Base-by-base conservation (phyloP, 176 grass and related monocot species). In the Ananas comosus region DNA sequence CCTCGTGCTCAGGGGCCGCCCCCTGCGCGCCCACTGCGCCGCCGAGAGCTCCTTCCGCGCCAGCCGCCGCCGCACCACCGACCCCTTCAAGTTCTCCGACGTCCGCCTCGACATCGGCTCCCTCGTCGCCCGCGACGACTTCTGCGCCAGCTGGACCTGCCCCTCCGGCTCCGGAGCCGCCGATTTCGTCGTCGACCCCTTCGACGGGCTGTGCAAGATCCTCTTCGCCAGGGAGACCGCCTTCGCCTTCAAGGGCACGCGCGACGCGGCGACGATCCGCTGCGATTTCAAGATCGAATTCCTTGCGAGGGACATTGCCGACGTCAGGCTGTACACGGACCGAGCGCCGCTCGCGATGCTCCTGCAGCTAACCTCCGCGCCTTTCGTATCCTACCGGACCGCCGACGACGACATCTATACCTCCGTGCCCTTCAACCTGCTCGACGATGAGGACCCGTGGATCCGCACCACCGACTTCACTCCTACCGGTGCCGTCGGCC, bases 361-460 rank as follows among this genome's bases (percentile, higher is more conserved):
- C 9, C 50, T 96, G 24, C 85, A 79, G 19, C 53, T 89, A 5
- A 10, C 13, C 28, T 72, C 83, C 0, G 23, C 77, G 5, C 88
- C 88, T 9, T 49, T 28, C 18, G 48, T 87, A 2, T 83, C 71
- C 56, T 92, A 96, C 72, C 83, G 86, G 49, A 96, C 86, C n/a
- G 88, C 88, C 0, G 88, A 92, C 21, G 92, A 92, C 72, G 92
- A 89, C 78, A 91, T 91, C 70, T 56, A 85, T 50, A 79, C 53
- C 12, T 68, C 92, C 1, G 78, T 89, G 67, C 83, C 92, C 0
- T 77, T 79, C 56, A 81, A 87, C 73, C 69, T 96, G 29, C 78
- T 89, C 9, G 88, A 96, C 13, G 92, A 96, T 1, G 86, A 89
- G 3, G 88, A 96, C 64, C 92, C 88, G 0, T 96, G 92, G 92